phyloP scores from a whole-genome alignment of 371 early-diverging fungal genomes.

The Cladochytrium tenue region DNA sequence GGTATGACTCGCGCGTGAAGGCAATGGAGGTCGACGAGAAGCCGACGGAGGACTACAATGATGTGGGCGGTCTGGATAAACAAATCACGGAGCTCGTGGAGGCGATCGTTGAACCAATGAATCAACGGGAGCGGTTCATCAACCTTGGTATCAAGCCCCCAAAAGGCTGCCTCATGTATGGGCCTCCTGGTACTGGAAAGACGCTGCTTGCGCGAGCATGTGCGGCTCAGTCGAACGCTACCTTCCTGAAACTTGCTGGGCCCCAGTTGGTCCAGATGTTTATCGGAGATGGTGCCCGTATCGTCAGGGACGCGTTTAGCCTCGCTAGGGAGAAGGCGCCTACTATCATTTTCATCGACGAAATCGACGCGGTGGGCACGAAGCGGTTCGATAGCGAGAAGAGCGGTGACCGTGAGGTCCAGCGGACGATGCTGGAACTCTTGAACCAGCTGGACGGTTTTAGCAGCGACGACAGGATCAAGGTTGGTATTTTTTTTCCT shows the following conservation, averaged over 20 bases:
- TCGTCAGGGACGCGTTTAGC: conserved; percentile 98
- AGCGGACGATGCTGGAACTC: conserved; percentile 99
- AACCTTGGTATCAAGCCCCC: conserved; percentile 97
- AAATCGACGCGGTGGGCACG: conserved; percentile 99
- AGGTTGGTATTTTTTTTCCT: conserved; percentile 52
- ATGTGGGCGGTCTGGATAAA: conserved; percentile 98
- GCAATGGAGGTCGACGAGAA: conserved; percentile 99
- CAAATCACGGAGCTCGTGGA: conserved; percentile 99
- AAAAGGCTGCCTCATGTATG: conserved; percentile 98
- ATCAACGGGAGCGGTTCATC: conserved; percentile 95
- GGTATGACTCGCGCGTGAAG: conserved; percentile 98
- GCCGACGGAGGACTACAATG: conserved; percentile 98
- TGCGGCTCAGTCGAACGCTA: conserved; percentile 96
- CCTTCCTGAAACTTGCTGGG: conserved; percentile 96
- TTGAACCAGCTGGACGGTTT: conserved; percentile 99
- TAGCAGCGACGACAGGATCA: conserved; percentile 93
- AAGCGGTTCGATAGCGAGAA: conserved; percentile 98
- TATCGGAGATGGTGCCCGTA: conserved; percentile 99
- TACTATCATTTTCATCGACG: conserved; percentile 99
- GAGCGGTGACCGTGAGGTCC: conserved; percentile 99
- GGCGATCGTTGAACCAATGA: conserved; percentile 98
- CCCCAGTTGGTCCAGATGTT: conserved; percentile 99
- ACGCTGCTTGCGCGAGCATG: conserved; percentile 98
- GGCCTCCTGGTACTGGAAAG: conserved; percentile 96
- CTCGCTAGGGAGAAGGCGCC: conserved; percentile 99